Evolutionary conservation across 2,329 filamentous ascomycete genomes (phyloP).

Genomic region (Hypoxylon sp.): DNA sequence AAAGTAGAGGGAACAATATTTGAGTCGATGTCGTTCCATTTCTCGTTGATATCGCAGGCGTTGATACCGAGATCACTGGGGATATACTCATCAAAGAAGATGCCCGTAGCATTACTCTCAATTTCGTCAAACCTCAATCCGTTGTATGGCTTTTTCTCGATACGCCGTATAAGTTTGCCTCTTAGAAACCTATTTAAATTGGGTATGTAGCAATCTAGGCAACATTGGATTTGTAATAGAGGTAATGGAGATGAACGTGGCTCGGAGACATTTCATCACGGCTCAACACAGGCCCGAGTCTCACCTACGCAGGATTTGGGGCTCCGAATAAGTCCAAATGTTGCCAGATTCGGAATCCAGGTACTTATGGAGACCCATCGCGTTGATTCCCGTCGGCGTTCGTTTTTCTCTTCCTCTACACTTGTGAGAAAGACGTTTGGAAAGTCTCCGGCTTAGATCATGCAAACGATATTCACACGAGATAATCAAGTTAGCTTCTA

Average conservation of each 20-base stretch:
- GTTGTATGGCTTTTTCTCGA: background rate
- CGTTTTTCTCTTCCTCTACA: background rate
- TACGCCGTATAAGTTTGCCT: background rate
- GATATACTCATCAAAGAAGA: background rate
- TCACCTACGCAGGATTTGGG: slow-evolving; percentile 1
- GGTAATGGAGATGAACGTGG: background rate
- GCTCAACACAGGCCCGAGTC: slow-evolving; percentile 31
- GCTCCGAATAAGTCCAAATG: slow-evolving; percentile 8
- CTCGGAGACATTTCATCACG: slow-evolving; percentile 32
- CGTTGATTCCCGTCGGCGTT: background rate
- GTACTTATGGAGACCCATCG: background rate
- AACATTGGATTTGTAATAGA: slow-evolving; percentile 11
- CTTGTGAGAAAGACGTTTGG: background rate
- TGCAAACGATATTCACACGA: slow-evolving; percentile 3
- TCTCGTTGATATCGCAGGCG: background rate
- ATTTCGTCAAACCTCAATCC: background rate
- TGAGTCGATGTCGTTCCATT: background rate
- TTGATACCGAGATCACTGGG: background rate
- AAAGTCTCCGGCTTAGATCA: slow-evolving; percentile 26
- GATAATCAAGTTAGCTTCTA: background rate
- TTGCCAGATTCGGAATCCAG: background rate
- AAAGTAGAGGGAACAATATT: background rate
- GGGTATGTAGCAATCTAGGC: background rate
- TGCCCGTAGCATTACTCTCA: background rate
- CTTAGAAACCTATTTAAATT: background rate